Conservation (phyloP, 208 protist genomes). For the Leishmania amazonensis region DNA sequence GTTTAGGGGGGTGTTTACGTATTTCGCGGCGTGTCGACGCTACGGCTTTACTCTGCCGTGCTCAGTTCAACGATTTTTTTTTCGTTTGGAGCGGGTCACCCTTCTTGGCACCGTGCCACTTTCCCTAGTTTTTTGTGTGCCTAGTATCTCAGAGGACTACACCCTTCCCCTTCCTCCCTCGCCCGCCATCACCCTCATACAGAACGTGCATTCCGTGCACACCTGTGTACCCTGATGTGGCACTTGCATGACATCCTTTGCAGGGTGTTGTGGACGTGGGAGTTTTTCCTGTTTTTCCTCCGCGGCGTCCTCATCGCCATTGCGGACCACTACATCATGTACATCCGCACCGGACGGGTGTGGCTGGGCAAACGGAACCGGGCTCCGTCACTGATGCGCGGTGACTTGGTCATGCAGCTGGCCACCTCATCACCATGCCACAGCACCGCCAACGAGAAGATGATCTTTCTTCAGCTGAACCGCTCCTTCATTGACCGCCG, state of each 20-base stretch:
- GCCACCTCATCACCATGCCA: slow-evolving; percentile 49
- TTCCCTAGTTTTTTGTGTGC: not conserved
- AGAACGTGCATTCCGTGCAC: not conserved
- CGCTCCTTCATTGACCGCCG: slow-evolving; percentile 55
- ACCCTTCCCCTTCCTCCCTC: not conserved
- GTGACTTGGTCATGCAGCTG: slow-evolving; percentile 74
- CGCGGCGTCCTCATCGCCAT: slow-evolving; percentile 51
- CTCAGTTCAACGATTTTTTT: not conserved
- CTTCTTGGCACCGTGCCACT: not conserved
- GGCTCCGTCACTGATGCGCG: slow-evolving; percentile 44
- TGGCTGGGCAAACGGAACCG: slow-evolving; percentile 45
- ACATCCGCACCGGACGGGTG: slow-evolving; percentile 46
- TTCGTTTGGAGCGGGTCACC: not conserved
- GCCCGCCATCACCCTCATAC: not conserved
- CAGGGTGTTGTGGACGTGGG: slow-evolving; percentile 23
- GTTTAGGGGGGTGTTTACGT: not conserved
- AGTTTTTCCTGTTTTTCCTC: slow-evolving; percentile 55
- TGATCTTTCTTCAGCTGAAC: slow-evolving; percentile 61
- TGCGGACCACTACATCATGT: slow-evolving; percentile 67
- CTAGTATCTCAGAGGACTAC: too few relatives aligned
- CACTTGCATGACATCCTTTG: not conserved
- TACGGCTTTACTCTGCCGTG: not conserved
- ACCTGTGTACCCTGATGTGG: not conserved
- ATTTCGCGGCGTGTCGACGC: not conserved
- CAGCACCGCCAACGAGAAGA: slow-evolving; percentile 35